Percentiles rank a stretch among this genome's conserved stretches.
Conservation (phyloP, 768 basidiomycete genomes). For the Suillus clintonianus region DNA sequence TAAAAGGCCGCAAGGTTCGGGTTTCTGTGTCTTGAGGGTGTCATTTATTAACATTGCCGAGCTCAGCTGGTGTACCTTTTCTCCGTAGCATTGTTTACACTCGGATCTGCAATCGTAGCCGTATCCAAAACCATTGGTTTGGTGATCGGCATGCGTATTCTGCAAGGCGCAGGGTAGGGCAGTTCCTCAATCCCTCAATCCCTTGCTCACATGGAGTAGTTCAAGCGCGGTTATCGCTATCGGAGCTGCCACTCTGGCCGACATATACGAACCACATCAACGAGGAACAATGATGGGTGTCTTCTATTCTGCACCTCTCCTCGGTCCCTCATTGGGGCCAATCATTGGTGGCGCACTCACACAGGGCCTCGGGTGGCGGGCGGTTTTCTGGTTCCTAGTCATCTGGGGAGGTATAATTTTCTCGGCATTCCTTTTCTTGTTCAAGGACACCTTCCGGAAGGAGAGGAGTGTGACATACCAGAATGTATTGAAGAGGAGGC, state of each 20-base stretch:
- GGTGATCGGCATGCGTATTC: slow-evolving; percentile 65
- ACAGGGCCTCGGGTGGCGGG: slow-evolving; percentile 73
- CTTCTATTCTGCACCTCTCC: slow-evolving; percentile 78
- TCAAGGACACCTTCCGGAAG: slow-evolving; percentile 80
- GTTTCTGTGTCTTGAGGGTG: neutral
- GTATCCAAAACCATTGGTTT: slow-evolving; percentile 54
- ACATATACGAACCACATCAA: slow-evolving; percentile 77
- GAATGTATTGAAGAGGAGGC: slow-evolving; percentile 51
- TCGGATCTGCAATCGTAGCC: slow-evolving; percentile 62
- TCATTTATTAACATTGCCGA: neutral
- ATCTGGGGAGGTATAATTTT: slow-evolving; percentile 57
- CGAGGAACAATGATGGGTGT: slow-evolving; percentile 83
- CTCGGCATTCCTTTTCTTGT: slow-evolving; percentile 60
- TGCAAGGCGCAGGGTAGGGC: slow-evolving; percentile 64
- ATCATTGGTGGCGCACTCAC: slow-evolving; percentile 72
- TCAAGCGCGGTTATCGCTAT: slow-evolving; percentile 70
- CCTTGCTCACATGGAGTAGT: slow-evolving; percentile 29
- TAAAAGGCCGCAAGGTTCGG: slow-evolving; percentile 69
- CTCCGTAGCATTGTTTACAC: slow-evolving; percentile 53
- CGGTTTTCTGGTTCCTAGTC: slow-evolving; percentile 82
- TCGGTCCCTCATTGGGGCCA: slow-evolving; percentile 69
- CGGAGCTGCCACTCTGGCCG: slow-evolving; percentile 78
- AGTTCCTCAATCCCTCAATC: too few relatives aligned
- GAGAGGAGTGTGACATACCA: slow-evolving; percentile 85
- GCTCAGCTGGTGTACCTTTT: slow-evolving; percentile 55